These are phyloP conservation scores for Lecanosticta acicola DNA, from an alignment of 2,329 filamentous ascomycete genomes.

Conservation along the genomic window DNA sequence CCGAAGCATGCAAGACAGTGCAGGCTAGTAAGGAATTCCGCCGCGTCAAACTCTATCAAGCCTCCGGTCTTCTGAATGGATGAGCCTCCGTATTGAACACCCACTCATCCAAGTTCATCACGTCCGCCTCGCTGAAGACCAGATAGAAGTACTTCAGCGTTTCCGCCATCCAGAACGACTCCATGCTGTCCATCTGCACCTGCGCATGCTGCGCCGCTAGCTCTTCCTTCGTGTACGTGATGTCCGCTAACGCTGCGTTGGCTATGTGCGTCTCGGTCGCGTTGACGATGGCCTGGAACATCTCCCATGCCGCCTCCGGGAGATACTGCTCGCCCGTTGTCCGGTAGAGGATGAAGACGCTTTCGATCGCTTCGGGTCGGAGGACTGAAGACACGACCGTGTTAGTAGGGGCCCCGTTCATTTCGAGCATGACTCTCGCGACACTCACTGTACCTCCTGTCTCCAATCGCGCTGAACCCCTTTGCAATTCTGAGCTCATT, in stretches of 20 bases:
- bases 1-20: background rate
- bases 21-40: background rate
- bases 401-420: too few species aligned
- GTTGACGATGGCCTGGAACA: conserved; percentile 44
- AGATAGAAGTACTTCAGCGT: conserved; percentile 49
- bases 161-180: conserved; percentile 47
- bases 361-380: conserved; percentile 55
- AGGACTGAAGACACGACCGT: conserved; percentile 32
- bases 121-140: conserved; percentile 39
- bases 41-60: background rate
- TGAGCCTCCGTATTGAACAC: conserved; percentile 49
- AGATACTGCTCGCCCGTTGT: conserved; percentile 50
- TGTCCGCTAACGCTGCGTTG: conserved; percentile 42
- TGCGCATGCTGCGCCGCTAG: conserved; percentile 29
- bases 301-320: conserved; percentile 45
- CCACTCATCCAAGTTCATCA: conserved; percentile 44
- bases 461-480: conserved; percentile 41
- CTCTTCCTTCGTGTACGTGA: conserved; percentile 34
- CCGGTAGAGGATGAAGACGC: conserved; percentile 56
- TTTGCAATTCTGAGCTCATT: conserved; percentile 35
- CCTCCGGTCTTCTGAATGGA: conserved; percentile 36
- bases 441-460: conserved; percentile 38
- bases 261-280: conserved; percentile 41
- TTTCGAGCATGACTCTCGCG: too few species aligned
- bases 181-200: conserved; percentile 40